phyloP scores from a whole-genome alignment of 1,284 basidiomycete genomes.

The Melampsora americana region DNA sequence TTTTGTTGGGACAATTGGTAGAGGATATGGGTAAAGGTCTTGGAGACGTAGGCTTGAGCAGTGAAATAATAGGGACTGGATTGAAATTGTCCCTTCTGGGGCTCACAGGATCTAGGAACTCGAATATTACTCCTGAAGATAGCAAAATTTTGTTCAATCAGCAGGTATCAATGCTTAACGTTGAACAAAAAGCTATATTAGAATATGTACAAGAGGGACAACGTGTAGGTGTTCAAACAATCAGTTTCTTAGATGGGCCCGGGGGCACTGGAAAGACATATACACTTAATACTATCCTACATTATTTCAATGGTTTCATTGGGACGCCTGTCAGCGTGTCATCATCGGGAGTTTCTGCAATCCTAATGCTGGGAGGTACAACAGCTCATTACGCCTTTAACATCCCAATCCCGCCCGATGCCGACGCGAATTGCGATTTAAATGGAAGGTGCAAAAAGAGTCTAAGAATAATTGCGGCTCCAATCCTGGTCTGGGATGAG shows the following conservation, averaged over 20 bases:
- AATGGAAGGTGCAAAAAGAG: background rate
- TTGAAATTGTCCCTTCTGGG: too few species aligned
- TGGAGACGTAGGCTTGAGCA: too few species aligned
- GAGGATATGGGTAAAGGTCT: too few species aligned
- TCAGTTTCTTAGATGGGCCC: constrained; percentile 5
- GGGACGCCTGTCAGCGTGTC: background rate
- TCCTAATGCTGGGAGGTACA: background rate
- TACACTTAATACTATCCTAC: background rate
- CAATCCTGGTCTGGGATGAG: constrained; percentile 22
- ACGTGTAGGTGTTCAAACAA: too few species aligned
- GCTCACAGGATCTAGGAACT: too few species aligned
- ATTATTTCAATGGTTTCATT: background rate
- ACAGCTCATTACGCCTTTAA: constrained; percentile 12
- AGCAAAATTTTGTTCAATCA: too few species aligned
- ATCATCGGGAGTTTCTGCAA: constrained; percentile 1
- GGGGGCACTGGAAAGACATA: constrained; percentile 15
- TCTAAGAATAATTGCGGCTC: background rate
- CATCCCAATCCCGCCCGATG: background rate
- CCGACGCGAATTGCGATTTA: background rate
- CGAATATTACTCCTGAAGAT: too few species aligned
- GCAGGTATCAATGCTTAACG: too few species aligned
- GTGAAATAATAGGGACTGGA: too few species aligned
- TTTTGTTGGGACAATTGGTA: too few species aligned
- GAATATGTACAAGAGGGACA: too few species aligned
- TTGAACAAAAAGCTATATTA: background rate